Evolutionary conservation across 441 rosid species (phyloP), one percentile per base, ranked within the genome.

Genomic region (Manihot esculenta): DNA sequence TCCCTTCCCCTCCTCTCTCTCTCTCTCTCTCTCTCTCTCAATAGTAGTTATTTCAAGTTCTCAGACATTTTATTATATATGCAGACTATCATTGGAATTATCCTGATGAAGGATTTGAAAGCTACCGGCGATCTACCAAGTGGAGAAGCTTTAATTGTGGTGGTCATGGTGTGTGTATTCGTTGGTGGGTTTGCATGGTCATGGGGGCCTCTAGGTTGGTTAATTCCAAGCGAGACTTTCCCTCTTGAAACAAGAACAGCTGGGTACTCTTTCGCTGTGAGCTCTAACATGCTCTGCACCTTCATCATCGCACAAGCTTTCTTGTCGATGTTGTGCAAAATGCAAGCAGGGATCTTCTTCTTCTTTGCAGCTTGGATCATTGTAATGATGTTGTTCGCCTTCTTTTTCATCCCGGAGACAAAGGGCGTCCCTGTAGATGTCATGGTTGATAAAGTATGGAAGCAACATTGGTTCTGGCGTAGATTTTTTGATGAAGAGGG

Each of bases 251-350:
- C 88, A 2, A 77, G 97, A 68, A 79, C 94, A 1, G 82, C 88
- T 1, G 96, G 96, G 2, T 85, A 73, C 44, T 87, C 90, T 0
- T 77, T 84, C 33, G 84, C 88, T 0, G 84, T 90, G 5, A 82
- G 92, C 76, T 80, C 89, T 20, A 91, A 89, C 83, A 82, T 87
- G 93, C 71, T 87, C 63, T 91, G 85, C 85, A 89, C 97, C 0
- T 87, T 91, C 69, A 62, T 89, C 18, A 78, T 89, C 1, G 93
- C 91, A 14, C 91, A 89, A 66, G 90, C 87, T 10, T 89, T 89
- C 85, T 76, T 89, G 69, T 86, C 93, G 2, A 86, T 89, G 93
- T 11, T 89, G 64, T 91, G 93, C 55, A 54, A 71, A 42, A 66
- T 92, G 86, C 77, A 68, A 27, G 86, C 87, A 17, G 69, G 44